Conservation (phyloP, 2,329 filamentous ascomycete species). For the Cercospora sp. region DNA sequence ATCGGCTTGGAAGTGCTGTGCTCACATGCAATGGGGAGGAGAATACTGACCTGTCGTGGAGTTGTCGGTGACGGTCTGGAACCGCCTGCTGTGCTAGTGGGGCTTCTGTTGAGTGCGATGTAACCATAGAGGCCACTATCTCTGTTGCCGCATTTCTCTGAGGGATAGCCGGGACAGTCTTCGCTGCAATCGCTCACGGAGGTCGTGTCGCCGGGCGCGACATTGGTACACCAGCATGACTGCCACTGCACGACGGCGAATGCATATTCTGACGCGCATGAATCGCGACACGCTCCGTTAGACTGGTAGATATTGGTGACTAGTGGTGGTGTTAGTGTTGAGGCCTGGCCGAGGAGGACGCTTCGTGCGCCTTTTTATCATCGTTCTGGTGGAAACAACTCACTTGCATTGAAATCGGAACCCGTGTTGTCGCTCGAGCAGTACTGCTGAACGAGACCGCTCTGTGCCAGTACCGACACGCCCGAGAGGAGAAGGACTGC, state of each 20-base stretch:
- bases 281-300: conserved; percentile 65
- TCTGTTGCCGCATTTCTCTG: conserved; percentile 64
- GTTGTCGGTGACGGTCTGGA: conserved; percentile 28
- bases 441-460: conserved; percentile 40
- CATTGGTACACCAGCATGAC: conserved; percentile 74
- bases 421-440: conserved; percentile 50
- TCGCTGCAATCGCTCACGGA: conserved; percentile 53
- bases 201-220: conserved; percentile 54
- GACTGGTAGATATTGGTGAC: conserved; percentile 56
- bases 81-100: conserved; percentile 59
- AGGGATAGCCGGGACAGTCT: conserved; percentile 67
- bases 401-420: conserved; percentile 39
- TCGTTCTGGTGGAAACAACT: not conserved
- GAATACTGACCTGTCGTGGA: conserved; percentile 31
- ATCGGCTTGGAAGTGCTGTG: conserved; percentile 15
- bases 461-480: conserved; percentile 14
- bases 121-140: conserved; percentile 62
- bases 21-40: conserved; percentile 2
- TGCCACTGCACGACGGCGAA: conserved; percentile 67
- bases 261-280: conserved; percentile 60
- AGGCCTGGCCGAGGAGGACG: not conserved
- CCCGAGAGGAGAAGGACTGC: conserved; percentile 19
- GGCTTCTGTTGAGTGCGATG: conserved; percentile 54
- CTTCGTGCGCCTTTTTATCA: not conserved
- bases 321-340: conserved; percentile 22